These are phyloP conservation scores for Geotrichum macrosporum DNA, from an alignment of 1,139 yeast genomes.

Conservation along the genomic window DNA sequence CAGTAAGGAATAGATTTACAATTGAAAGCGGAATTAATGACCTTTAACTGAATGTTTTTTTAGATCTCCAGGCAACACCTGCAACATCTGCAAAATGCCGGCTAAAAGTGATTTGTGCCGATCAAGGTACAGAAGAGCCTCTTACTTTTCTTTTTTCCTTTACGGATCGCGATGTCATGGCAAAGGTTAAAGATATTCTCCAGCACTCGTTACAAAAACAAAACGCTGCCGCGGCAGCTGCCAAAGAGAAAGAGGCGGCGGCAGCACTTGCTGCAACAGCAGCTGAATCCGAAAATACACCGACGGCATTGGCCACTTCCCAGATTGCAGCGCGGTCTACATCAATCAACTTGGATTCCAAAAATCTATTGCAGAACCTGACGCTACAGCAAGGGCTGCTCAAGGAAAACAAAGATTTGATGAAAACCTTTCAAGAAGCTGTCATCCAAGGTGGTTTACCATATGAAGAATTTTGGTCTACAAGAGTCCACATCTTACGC, in stretches of 20 bases:
- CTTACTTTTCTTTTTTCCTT: conserved; percentile 53
- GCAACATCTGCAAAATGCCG: conserved; percentile 66
- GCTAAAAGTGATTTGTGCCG: conserved; percentile 45
- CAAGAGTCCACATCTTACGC: conserved; percentile 71
- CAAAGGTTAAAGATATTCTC: conserved; percentile 61
- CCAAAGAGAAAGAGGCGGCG: conserved; percentile 43
- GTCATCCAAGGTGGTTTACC: conserved; percentile 76
- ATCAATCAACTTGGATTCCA: conserved; percentile 39
- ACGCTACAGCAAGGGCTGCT: conserved; percentile 75
- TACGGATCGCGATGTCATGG: conserved; percentile 71
- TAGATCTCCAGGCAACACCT: conserved; percentile 69
- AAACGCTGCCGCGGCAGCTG: conserved; percentile 13
- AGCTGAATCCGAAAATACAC: conserved; percentile 34
- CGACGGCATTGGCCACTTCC: conserved; percentile 28
- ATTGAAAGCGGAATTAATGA: background rate
- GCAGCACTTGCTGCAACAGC: conserved; percentile 33
- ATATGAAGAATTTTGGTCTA: conserved; percentile 83
- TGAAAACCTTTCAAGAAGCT: conserved; percentile 78
- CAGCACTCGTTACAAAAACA: conserved; percentile 53
- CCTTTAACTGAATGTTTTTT: background rate
- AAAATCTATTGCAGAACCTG: conserved; percentile 58
- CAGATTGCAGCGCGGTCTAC: conserved; percentile 5
- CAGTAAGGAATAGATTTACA: too few species aligned
- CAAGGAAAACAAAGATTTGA: conserved; percentile 62
- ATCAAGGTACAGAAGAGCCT: conserved; percentile 45